Percentiles rank a stretch among this genome's conserved stretches.
phyloP scores from a whole-genome alignment of 345 rosid genomes.

The Mangifera indica region DNA sequence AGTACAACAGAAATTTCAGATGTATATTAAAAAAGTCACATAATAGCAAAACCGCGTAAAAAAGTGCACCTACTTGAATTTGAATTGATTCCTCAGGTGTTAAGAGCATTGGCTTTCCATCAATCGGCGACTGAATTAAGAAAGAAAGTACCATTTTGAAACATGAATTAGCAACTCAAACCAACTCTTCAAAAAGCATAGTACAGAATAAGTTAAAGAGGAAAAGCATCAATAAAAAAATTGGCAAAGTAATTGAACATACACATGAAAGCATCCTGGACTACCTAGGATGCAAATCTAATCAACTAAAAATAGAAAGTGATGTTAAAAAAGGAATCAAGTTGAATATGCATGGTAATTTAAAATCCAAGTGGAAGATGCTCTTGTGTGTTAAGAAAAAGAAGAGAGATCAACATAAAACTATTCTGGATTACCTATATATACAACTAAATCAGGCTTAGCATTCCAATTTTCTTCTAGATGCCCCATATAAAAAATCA shows the following conservation, averaged over 20 bases:
- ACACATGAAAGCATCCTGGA: neutral
- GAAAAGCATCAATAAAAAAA: constrained; percentile 3
- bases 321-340: neutral
- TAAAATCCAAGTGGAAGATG: neutral
- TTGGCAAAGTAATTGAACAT: neutral
- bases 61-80: constrained; percentile 55
- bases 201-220: constrained; percentile 5
- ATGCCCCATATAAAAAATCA: neutral
- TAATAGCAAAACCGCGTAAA: neutral
- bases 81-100: constrained; percentile 88
- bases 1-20: neutral
- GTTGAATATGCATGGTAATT: neutral
- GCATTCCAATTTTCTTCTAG: neutral
- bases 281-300: neutral
- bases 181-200: neutral
- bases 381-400: neutral
- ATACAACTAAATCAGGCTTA: neutral
- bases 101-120: constrained; percentile 80
- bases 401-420: neutral
- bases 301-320: neutral
- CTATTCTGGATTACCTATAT: neutral
- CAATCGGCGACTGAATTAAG: constrained; percentile 67
- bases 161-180: constrained; percentile 11
- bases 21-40: neutral
- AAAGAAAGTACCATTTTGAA: constrained; percentile 27